Evolutionary conservation across 2,329 filamentous ascomycete genomes (phyloP), one percentile per base, ranked within the genome.

Genomic region (Rhynchosporium graminicola): DNA sequence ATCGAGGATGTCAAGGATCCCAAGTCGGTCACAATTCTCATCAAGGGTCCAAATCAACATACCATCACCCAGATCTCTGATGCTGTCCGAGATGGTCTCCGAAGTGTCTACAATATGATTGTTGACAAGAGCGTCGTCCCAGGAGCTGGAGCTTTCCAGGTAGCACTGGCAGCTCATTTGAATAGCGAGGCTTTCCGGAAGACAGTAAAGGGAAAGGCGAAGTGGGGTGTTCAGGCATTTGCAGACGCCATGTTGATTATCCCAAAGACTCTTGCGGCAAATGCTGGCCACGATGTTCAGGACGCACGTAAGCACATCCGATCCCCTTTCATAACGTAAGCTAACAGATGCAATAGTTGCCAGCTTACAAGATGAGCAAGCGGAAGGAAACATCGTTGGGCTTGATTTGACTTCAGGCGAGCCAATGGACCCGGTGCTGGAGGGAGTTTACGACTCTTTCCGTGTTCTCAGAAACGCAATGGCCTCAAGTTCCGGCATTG

Each of bases 21-120:
- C 66, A 99, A 99, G 82, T 97, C 94, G 1, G 95, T 99, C 52
- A 99, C 95, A 15, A 82, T 99, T 38, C 83, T 99, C 73, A 98
- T 99, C 83, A 99, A 98, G 83, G 95, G 95, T 29, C 95, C 95
- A 67, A 99, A 99, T 78, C 83, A 88, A 74, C 95, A 99, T 81
- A 98, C 94, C 65, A 99, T 99, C 72, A 87, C 90, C 13, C 95
- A 99, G 78, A 92, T 99, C 74, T 96, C 92, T 68, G 95, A 99
- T 75, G 95, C 95, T 2, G 95, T 98, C 50, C 87, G 95, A 59
- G 95, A 99, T 75, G 95, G 95, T 66, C 83, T 99, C 69, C 87
- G 95, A 74, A 96, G 92, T 75, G 95, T 98, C 56, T 98, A 97
- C 85, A 99, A 99, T 82, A 97, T 96, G 83, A 98, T 99, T 76